Evolutionary conservation across 176 grass and related monocot species (phyloP), one percentile per base, ranked within the genome.

Genomic region (Oryza meyeriana): DNA sequence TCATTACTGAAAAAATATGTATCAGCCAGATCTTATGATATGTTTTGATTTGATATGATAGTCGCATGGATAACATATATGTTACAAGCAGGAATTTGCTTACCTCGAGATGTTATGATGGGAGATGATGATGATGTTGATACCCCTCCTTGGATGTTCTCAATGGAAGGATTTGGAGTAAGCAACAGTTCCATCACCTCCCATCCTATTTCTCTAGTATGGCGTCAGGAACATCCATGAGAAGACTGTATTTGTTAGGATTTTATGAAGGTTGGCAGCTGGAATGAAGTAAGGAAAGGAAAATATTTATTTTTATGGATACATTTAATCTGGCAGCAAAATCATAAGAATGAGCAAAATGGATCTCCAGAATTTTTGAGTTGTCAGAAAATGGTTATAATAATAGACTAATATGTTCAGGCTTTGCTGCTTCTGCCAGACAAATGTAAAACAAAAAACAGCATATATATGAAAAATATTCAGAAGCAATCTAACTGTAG

Each of bases 81-180:
- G 6, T 20, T 45, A 13, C 18, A 22, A 33, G 5, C 24, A 22
- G 31, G 30, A 27, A n/a, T 48, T 8, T 58, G 4, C 39, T 10
- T 80, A 89, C 81, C 82, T 85, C 14, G 66, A 65, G 50, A 64
- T 80, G 64, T 81, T 11, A 72, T 44, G 50, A 64, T 75, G 44
- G 33, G 80, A 71, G 82, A 44, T 47, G 55, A 44, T 33, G 58
- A 31, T 74, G 61, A 33, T 74, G 86, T 61, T 74, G 75, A 85
- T 85, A 28, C 39, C 39, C 40, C 70, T 71, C 24, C 26, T 82
- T 88, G 69, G 48, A 75, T 77, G 84, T 35, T 69, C 10, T 66
- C 71, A 48, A 84, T 58, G 34, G 29, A 73, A 72, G 40, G 31
- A 34, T 36, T 48, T 68, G 26, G 59, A 58, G 31, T 58, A 67